Conservation (phyloP, 2,329 filamentous ascomycete genomes). For the Acarospora socialis region DNA sequence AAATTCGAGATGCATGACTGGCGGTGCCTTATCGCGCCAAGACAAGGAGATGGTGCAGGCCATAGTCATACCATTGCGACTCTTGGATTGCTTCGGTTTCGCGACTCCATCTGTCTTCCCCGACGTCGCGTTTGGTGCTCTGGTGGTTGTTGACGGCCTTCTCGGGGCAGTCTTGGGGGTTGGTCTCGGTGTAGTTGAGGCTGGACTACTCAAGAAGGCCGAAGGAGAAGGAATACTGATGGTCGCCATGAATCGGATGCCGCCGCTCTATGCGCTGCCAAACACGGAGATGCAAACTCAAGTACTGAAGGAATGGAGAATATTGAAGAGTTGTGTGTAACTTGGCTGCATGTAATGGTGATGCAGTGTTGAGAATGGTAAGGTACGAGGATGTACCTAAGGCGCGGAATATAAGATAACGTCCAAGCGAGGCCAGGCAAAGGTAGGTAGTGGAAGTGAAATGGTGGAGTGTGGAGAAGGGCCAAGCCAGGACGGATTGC, state of each 20-base stretch:
- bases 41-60: constrained; percentile 6
- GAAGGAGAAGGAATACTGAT: constrained; percentile 47
- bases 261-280: no score
- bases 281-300: no score
- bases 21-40: constrained; percentile 3
- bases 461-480: no score
- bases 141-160: constrained; percentile 16
- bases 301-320: no score
- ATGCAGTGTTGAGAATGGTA: no score
- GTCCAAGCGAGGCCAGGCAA: no score
- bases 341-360: no score
- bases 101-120: constrained; percentile 25
- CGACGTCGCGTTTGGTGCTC: constrained; percentile 15
- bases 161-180: constrained; percentile 7
- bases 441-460: no score
- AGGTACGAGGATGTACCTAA: no score
- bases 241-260: constrained; percentile 34
- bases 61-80: constrained; percentile 50
- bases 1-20: constrained; percentile 3
- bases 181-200: constrained; percentile 15
- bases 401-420: no score
- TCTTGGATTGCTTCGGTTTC: constrained; percentile 61
- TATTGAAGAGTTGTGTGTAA: no score
- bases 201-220: constrained; percentile 34
- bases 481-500: no score